These are phyloP conservation scores for Anaeramoeba flamelloides DNA, from an alignment of 78 protist species.

Conservation along the genomic window DNA sequence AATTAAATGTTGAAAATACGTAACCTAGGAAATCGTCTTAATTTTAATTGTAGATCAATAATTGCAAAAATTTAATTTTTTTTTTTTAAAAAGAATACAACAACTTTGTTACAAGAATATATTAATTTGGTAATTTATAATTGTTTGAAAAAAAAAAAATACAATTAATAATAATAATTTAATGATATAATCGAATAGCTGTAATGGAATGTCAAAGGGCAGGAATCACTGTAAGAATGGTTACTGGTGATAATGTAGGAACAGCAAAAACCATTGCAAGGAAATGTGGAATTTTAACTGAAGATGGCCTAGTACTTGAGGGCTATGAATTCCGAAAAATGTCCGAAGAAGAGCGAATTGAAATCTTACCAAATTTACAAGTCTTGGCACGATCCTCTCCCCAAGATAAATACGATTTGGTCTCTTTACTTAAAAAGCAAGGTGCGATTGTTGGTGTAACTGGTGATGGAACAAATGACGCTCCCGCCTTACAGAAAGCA, in stretches of 20 bases:
- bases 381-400: conserved; percentile 74
- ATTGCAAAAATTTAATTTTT: no score
- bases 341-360: conserved; percentile 22
- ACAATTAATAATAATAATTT: no score
- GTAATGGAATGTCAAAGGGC: conserved; percentile 39
- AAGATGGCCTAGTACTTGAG: not conserved
- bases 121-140: no score
- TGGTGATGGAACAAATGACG: conserved; percentile 94
- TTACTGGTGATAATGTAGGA: conserved; percentile 59
- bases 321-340: conserved; percentile 27
- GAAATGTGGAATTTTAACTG: conserved; percentile 17
- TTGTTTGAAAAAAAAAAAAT: no score
- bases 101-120: no score
- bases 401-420: conserved; percentile 55
- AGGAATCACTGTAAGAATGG: conserved; percentile 59
- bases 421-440: conserved; percentile 23
- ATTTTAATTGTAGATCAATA: no score
- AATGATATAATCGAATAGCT: conserved; percentile 32
- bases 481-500: conserved; percentile 88
- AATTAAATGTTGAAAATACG: no score
- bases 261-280: conserved; percentile 29
- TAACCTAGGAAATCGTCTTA: no score
- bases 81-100: no score
- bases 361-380: conserved; percentile 36
- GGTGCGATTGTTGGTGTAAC: conserved; percentile 67